Evolutionary conservation across 176 grass and related monocot genomes (phyloP), one percentile per base, ranked within the genome.

Genomic region (Oryza longistaminata): DNA sequence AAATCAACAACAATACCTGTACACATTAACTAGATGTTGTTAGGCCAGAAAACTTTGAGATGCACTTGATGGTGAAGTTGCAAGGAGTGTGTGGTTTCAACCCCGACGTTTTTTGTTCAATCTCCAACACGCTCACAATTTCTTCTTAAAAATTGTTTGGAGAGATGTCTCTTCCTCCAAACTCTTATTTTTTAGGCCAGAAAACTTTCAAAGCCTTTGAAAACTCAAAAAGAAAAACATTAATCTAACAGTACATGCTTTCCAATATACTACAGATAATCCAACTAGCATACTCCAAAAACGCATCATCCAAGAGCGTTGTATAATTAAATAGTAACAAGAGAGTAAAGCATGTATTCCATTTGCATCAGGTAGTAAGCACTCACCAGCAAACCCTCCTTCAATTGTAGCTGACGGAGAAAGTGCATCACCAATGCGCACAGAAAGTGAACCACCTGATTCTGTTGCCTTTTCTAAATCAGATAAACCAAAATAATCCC

Each of bases 1-100:
- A 95, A 88, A 95, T 98, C 96, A 61, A 98, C 93, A 75, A 95
- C 75, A 81, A 98, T 92, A 15, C 96, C 96, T 98, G 87, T 50
- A 85, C 10, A 34, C 2, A 73, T 55, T 60, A 86, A 16, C 70
- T 71, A 75, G 11, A 66, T 82, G 39, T 62, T 1, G 0, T 85
- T 26, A 68, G n/a, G n/a, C n/a, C n/a, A n/a, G n/a, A n/a, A n/a
- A n/a, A n/a, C n/a, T n/a, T n/a, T n/a, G n/a, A n/a, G n/a, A n/a
- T n/a, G n/a, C n/a, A n/a, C n/a, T n/a, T n/a, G n/a, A n/a, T n/a
- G n/a, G n/a, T n/a, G n/a, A n/a, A n/a, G n/a, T n/a, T n/a, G n/a
- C n/a, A n/a, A n/a, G n/a, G n/a, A n/a, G n/a, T n/a, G n/a, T n/a
- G n/a, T n/a, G n/a, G n/a, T n/a, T n/a, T n/a, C n/a, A n/a, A n/a